Evolutionary conservation across 192 early-diverging fungal species (phyloP), one percentile per base, ranked within the genome.

Genomic region (Coemansia sp.): DNA sequence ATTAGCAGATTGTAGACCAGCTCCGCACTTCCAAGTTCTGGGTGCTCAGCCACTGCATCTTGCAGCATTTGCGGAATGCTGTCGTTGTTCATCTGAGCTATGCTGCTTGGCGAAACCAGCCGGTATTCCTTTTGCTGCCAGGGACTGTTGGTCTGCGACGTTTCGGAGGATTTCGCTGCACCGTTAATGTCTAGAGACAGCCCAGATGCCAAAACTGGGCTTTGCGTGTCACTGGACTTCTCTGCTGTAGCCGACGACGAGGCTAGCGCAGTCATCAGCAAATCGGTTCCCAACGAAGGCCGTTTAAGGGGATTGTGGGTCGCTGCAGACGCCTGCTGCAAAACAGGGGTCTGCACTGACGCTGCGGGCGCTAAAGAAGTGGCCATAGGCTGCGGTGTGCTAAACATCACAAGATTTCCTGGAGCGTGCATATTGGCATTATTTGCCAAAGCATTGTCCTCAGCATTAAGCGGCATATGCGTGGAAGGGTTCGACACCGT

Each of bases 1-100:
- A 78, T 78, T 39, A 78, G 57, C 58, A 78, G 64, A 31, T 78
- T 78, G 64, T 78, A 78, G 11, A 78, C 49, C 28, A 78, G 75
- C 60, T 78, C 75, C 5, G 68, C 51, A 50, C 68, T 53, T 6
- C 75, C 75, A 53, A 78, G 56, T 64, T 67, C 68, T 20, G 75
- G 75, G 40, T 78, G 64, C 56, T 67, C 56, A 10, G 42, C 53
- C n/a, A 64, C 75, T 0, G 65, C 58, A 46, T 71, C 68, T 36
- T 45, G 36, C 5, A 78, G 56, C 36, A 70, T 62, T 43, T 64
- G 60, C 32, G 75, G 75, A 30, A 78, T 78, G 10, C 36, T 51
- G 46, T 54, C 75, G 49, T 64, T 71, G 60, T 78, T 78, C 41
- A 78, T 66, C 50, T 78, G 75, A 10, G 56, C 42, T 16, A 77